Evolutionary conservation across 2,329 filamentous ascomycete species (phyloP).

Genomic region (Aspergillus brunneoviolaceus): DNA sequence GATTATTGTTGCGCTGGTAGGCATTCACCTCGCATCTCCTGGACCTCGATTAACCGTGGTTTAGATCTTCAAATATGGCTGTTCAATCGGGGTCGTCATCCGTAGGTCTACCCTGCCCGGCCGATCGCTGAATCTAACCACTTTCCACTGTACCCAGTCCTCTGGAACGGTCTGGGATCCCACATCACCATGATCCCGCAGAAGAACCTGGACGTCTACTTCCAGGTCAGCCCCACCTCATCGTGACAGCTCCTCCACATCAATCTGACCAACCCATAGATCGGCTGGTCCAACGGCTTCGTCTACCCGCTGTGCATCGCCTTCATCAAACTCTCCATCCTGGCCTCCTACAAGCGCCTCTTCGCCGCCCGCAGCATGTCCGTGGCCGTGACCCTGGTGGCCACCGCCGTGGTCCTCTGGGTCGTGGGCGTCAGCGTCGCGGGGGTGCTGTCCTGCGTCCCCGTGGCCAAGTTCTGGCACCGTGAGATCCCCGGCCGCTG

Average conservation of each 20-base stretch:
- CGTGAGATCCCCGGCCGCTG: slow-evolving; percentile 24
- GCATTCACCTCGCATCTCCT: not conserved
- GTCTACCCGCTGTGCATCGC: slow-evolving; percentile 21
- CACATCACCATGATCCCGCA: slow-evolving; percentile 29
- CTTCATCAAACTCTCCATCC: slow-evolving; percentile 7
- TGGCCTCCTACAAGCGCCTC: not conserved
- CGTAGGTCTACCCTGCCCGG: slow-evolving; percentile 18
- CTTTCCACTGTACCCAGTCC: slow-evolving; percentile 13
- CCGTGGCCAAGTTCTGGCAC: slow-evolving; percentile 27
- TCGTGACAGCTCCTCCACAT: not conserved
- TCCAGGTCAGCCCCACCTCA: slow-evolving; percentile 18
- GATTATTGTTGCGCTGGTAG: slow-evolving; percentile 30
- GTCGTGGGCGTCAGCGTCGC: not conserved
- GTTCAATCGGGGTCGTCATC: slow-evolving; percentile 26
- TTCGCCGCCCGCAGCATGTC: slow-evolving; percentile 1
- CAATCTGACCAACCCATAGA: slow-evolving; percentile 16
- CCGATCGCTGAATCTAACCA: not conserved
- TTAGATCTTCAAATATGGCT: slow-evolving; percentile 32
- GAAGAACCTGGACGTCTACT: slow-evolving; percentile 24
- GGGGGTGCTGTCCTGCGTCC: not conserved
- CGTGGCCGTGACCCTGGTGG: not conserved
- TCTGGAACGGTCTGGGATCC: slow-evolving; percentile 30
- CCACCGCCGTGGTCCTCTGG: not conserved
- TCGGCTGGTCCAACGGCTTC: slow-evolving; percentile 29
- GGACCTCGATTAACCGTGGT: not conserved